Base-by-base conservation (phyloP, 2,329 filamentous ascomycete species). In the Pseudopyrenochaeta lycopersici region DNA sequence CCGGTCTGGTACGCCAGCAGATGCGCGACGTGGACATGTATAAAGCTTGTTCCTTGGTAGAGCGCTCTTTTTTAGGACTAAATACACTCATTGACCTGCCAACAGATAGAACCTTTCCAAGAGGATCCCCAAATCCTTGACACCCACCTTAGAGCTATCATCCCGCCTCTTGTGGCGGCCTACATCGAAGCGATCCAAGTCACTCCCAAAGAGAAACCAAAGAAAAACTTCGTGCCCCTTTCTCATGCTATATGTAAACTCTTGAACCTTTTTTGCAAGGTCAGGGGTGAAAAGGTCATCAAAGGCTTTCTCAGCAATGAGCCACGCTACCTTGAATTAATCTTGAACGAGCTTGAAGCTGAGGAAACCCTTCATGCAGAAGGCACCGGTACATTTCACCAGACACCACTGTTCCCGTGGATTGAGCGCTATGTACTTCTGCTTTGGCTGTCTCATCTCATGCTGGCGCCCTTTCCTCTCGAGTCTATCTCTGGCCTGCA, bases 41-140 rank as follows among this genome's bases (percentile, higher is more conserved):
- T 45, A 73, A 68, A 56, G 65, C 80, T 29, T 71, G 77, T 43
- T 54, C 60, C 41, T 56, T 75, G 50, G 74, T 76, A 68, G 18
- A 47, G 36, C 43, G 31, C 15, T 12, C 3, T 27, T 38, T 18
- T 3, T 38, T n/a, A 10, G 14, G 6, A 9, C 12, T 30, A n/a
- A 17, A 15, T n/a, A 9, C 29, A 33, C 27, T 49, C 60, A 21
- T 60, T 52, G 49, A 30, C 38, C 20, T 2, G 7, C 11, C 3
- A 1, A 9, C 46, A 80, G 76, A 85, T 99, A 44, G 92, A 97
- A 64, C 88, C 90, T 1, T 99, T 98, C 65, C 94, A 98, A 81
- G 93, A 97, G 80, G 89, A 96, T 62, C 95, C 95, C 15, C 95
- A 99, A 74, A 84, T 98, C 33, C 84, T 99, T 21, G 95, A 99